Base-by-base conservation (phyloP, 768 basidiomycete genomes). In the Boletus reticuloceps region DNA sequence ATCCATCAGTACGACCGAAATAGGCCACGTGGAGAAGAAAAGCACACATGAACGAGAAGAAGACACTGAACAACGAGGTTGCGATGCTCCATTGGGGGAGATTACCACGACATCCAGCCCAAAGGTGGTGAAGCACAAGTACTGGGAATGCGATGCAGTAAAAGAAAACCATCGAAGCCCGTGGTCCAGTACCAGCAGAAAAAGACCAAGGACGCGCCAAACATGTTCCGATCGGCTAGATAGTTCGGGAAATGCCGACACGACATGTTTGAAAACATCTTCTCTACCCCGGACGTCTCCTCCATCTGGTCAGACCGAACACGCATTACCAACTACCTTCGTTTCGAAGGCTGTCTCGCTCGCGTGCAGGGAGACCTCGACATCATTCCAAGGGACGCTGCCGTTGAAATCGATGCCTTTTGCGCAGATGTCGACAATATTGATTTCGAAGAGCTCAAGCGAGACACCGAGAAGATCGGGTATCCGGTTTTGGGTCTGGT, bases 401-500 rank as follows among this genome's bases (percentile, higher is more conserved):
- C 72, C 19, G 53, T 65, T 8, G 66, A 62, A 36, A 76, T 79
- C 47, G 46, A 58, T 36, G 53, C 62, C 6, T 77, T 71, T 53
- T 79, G 75, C 55, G 19, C 54, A 17, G 48, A 68, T 29, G 63
- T 75, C n/a, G 50, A 67, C 16, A 61, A 75, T 17, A 68, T 80
- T 38, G 66, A 78, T 51, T 73, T 77, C 61, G 64, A 69, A 27
- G 63, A 73, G 50, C 66, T 79, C 43, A 73, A 61, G 46, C 68
- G 58, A 45, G 74, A 77, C 29, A 80, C 75, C 6, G 70, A 71
- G 53, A 69, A 60, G 53, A 79, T 79, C 12, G 78, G 78, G 4
- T 78, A 78, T 55, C 77, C 79, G 1, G 74, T 78, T 4, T 51
- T 79, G 36, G 76, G 76, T 37, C 51, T 79, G 14, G 76, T 79